Percentiles rank a stretch among this genome's conserved stretches.
Conservation (phyloP, 352 stramenopile genomes). For the Pythium scleroteichum region DNA sequence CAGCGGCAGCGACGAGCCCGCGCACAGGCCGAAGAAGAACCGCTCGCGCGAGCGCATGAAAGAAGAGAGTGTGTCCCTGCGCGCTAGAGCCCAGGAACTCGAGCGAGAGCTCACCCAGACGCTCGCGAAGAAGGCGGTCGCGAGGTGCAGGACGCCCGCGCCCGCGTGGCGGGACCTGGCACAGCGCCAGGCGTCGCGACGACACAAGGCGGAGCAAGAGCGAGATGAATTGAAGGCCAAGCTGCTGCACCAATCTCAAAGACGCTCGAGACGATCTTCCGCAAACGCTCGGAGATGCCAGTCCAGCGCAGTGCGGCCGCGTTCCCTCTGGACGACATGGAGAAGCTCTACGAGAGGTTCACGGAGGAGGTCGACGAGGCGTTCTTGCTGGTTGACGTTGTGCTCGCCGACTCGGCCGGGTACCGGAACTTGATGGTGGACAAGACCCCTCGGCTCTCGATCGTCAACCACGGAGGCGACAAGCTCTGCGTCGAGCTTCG, state of each 20-base stretch:
- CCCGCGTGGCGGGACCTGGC: conserved; percentile 13
- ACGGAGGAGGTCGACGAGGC: conserved; percentile 22
- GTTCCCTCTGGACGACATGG: conserved; percentile 18
- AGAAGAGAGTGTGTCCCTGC: conserved; percentile 5
- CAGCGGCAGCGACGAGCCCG: too few species aligned
- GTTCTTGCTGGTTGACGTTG: conserved; percentile 3
- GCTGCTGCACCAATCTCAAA: conserved; percentile 20
- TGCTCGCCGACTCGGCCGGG: neutral
- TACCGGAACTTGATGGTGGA: neutral
- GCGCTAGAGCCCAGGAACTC: conserved; percentile 1
- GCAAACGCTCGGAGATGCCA: conserved; percentile 6
- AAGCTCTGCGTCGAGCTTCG: conserved; percentile 14
- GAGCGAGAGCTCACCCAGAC: conserved; percentile 9
- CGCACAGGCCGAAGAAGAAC: conserved; percentile 20
- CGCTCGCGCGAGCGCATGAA: conserved; percentile 23
- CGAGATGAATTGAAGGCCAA: neutral
- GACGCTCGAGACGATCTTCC: conserved; percentile 17
- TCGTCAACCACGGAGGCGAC: neutral
- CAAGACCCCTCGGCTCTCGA: neutral
- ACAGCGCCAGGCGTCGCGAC: conserved; percentile 7
- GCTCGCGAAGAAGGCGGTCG: conserved; percentile 9
- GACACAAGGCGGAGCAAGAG: conserved; percentile 8
- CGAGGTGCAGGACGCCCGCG: neutral
- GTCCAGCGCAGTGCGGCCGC: conserved; percentile 5
- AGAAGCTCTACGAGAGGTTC: conserved; percentile 7